These are phyloP conservation scores for Myrica gale DNA, from an alignment of 306 rosid species.

Conservation along the genomic window DNA sequence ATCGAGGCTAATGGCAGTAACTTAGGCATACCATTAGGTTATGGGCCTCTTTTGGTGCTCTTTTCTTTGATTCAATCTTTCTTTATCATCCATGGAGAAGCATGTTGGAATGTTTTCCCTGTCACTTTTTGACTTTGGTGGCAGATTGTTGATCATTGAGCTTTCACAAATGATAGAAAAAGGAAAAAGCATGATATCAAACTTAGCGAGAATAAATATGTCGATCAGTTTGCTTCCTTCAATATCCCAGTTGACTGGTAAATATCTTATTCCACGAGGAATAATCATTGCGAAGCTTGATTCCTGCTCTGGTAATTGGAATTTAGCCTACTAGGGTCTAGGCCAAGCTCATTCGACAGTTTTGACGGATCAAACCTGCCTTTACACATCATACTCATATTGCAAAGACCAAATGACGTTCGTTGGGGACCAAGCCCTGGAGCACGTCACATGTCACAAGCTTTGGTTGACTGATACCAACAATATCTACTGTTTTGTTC, in stretches of 20 bases:
- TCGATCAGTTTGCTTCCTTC: slow-evolving; percentile 48
- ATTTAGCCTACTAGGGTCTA: slow-evolving; percentile 32
- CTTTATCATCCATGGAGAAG: slow-evolving; percentile 41
- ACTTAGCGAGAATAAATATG: slow-evolving; percentile 44
- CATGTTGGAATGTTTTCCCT: slow-evolving; percentile 48
- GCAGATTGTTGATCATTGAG: slow-evolving; percentile 57
- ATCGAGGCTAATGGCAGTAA: slow-evolving; percentile 31
- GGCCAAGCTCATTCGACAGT: slow-evolving; percentile 2
- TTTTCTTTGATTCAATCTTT: slow-evolving; percentile 21
- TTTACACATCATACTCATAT: slow-evolving; percentile 20
- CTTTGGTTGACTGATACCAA: slow-evolving; percentile 44
- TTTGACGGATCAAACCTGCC: slow-evolving; percentile 25
- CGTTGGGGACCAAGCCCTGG: slow-evolving; percentile 44
- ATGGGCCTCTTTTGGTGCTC: slow-evolving; percentile 29
- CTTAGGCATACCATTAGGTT: slow-evolving; percentile 40
- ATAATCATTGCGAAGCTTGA: slow-evolving; percentile 40
- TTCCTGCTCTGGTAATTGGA: slow-evolving; percentile 33
- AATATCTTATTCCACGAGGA: slow-evolving; percentile 42
- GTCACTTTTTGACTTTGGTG: slow-evolving; percentile 65
- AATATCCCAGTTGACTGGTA: slow-evolving; percentile 38
- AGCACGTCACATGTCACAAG: slow-evolving; percentile 51
- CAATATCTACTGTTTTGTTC: slow-evolving; percentile 34
- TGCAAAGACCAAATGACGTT: slow-evolving; percentile 40
- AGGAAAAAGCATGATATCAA: slow-evolving; percentile 39
- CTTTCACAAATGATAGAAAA: slow-evolving; percentile 43